Conservation (phyloP, 306 rosid species). For the Gynostemma pentaphyllum region DNA sequence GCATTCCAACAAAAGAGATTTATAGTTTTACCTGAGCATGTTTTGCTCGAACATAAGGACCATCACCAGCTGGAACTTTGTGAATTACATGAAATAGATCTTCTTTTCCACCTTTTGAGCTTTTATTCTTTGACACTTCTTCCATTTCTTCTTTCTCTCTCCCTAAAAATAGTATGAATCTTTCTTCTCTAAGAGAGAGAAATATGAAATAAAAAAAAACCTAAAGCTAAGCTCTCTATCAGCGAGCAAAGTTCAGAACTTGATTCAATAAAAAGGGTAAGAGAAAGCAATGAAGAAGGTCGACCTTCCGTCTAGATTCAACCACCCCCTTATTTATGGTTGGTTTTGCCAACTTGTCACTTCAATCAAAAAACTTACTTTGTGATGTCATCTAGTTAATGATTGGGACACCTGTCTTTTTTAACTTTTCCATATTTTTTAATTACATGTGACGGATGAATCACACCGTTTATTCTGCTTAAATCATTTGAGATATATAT, state of each 20-base stretch:
- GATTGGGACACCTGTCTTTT: background rate
- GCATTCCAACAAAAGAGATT: too few relatives aligned
- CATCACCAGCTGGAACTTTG: slow-evolving; percentile 73
- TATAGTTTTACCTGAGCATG: slow-evolving; percentile 95
- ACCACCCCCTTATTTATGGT: background rate
- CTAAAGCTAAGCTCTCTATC: background rate
- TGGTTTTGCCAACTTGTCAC: background rate
- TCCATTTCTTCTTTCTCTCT: background rate
- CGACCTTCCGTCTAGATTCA: slow-evolving; percentile 6
- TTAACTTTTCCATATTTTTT: background rate
- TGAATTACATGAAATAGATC: slow-evolving; percentile 74
- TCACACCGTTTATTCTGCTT: background rate
- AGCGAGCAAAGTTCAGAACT: background rate
- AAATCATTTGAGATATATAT: background rate
- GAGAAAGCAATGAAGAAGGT: background rate
- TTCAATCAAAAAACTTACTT: background rate
- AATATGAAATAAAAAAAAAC: too few relatives aligned
- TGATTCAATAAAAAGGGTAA: background rate
- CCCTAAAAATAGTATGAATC: too few relatives aligned
- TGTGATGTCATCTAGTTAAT: background rate
- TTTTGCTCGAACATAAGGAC: slow-evolving; percentile 82
- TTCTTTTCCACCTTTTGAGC: slow-evolving; percentile 35
- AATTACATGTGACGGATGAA: background rate
- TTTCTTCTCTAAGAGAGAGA: background rate
- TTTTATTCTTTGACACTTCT: slow-evolving; percentile 10